Conservation (phyloP, 768 basidiomycete genomes). For the Austroboletus eburneus region DNA sequence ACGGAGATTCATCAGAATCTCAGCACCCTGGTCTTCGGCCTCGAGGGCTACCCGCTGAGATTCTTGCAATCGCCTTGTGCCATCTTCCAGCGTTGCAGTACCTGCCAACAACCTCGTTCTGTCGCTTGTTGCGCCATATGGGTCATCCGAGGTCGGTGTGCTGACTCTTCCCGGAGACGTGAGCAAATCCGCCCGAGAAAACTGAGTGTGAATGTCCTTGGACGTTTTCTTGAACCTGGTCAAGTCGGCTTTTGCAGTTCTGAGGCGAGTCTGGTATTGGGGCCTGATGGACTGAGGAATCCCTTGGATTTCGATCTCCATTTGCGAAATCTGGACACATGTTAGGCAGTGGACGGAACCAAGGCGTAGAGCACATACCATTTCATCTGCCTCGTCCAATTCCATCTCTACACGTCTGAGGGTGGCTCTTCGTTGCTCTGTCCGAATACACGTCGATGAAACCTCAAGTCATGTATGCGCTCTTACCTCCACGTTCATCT, state of each 20-base stretch:
- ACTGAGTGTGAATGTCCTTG: constrained; percentile 66
- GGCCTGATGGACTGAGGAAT: constrained; percentile 83
- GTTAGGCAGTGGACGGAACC: constrained; percentile 1
- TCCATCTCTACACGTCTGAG: constrained; percentile 89
- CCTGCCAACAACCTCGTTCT: constrained; percentile 78
- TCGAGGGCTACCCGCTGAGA: constrained; percentile 91
- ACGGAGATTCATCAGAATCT: constrained; percentile 82
- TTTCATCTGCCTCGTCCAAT: constrained; percentile 96
- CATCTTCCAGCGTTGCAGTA: constrained; percentile 77
- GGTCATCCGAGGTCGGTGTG: constrained; percentile 65
- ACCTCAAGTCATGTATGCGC: background rate
- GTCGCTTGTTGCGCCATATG: constrained; percentile 67
- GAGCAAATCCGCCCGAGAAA: constrained; percentile 77
- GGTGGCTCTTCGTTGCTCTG: constrained; percentile 79
- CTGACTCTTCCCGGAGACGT: constrained; percentile 39
- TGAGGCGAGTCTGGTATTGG: constrained; percentile 72
- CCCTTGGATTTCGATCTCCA: constrained; percentile 97
- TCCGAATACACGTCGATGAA: background rate
- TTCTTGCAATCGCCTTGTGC: constrained; percentile 79
- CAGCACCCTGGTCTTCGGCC: constrained; percentile 93
- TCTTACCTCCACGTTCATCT: constrained; percentile 65
- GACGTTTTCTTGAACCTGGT: constrained; percentile 75
- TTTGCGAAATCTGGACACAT: constrained; percentile 79
- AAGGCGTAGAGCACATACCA: constrained; percentile 48
- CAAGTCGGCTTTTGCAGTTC: constrained; percentile 70